Percentiles rank a stretch among this genome's conserved stretches.
phyloP scores from a whole-genome alignment of 139 green algal species.

The Bryopsis sp. region DNA sequence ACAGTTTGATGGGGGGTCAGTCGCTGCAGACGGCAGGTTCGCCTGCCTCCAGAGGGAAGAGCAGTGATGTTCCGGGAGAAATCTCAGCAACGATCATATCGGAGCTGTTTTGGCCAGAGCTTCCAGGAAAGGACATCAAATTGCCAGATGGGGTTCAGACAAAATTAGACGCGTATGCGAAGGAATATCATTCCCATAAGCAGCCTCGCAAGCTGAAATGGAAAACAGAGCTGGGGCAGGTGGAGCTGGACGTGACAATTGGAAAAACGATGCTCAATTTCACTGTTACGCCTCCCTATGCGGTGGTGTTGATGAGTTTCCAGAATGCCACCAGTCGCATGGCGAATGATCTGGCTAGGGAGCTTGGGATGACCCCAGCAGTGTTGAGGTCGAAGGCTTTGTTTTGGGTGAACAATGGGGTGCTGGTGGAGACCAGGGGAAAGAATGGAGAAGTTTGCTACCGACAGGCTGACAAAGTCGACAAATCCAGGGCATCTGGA shows the following conservation, averaged over 20 bases:
- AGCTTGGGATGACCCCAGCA: slow-evolving; percentile 38
- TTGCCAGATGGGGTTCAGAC: slow-evolving; percentile 39
- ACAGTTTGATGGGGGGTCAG: too few relatives aligned
- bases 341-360: slow-evolving; percentile 38
- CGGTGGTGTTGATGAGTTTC: slow-evolving; percentile 13
- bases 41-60: too few relatives aligned
- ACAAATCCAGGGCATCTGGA: not conserved
- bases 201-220: slow-evolving; percentile 81
- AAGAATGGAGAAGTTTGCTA: slow-evolving; percentile 18
- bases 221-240: slow-evolving; percentile 56
- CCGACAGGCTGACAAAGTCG: slow-evolving; percentile 11
- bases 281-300: slow-evolving; percentile 2
- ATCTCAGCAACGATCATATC: slow-evolving; percentile 66
- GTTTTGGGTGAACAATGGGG: slow-evolving; percentile 84
- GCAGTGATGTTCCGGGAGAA: too few relatives aligned
- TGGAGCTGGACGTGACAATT: slow-evolving; percentile 59
- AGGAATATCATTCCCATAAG: slow-evolving; percentile 67
- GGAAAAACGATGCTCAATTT: slow-evolving; percentile 10
- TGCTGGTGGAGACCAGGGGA: slow-evolving; percentile 46
- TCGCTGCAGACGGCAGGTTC: too few relatives aligned
- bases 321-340: not conserved
- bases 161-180: slow-evolving; percentile 28
- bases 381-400: slow-evolving; percentile 50
- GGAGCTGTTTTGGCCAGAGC: slow-evolving; percentile 81
- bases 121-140: slow-evolving; percentile 35